These are phyloP conservation scores for Neospora caninum DNA, from an alignment of 169 alveolate species.

Conservation along the genomic window DNA sequence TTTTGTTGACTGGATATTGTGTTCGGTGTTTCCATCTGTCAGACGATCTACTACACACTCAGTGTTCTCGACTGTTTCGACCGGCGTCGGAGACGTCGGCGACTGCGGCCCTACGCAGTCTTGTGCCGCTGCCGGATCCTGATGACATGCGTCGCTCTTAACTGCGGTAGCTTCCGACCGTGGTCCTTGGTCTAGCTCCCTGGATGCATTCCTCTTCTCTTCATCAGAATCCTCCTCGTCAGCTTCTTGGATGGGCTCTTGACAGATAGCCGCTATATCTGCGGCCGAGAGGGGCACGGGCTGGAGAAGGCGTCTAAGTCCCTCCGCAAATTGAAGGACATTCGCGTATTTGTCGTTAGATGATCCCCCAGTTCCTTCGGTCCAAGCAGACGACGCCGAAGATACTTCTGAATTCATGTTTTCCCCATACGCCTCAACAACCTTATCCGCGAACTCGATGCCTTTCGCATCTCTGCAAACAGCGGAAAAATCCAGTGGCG, in stretches of 20 bases:
- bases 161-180: too few species aligned
- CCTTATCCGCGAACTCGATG: background rate
- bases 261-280: background rate
- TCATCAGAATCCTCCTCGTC: slow-evolving; percentile 7
- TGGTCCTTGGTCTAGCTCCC: too few species aligned
- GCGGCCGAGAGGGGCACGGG: background rate
- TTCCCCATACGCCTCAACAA: background rate
- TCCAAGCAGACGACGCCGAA: background rate
- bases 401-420: background rate
- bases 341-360: background rate
- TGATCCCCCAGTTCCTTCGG: background rate
- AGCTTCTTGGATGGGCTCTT: background rate
- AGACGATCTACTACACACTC: too few species aligned
- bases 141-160: too few species aligned
- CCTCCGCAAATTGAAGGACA: background rate
- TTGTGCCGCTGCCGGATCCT: too few species aligned
- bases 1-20: background rate
- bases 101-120: too few species aligned
- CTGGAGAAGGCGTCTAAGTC: background rate
- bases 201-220: background rate
- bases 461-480: background rate
- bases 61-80: too few species aligned
- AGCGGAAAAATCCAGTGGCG: background rate
- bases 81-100: too few species aligned
- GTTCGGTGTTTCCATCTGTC: background rate